A percentile compares a stretch with the other conserved stretches of the same genome.
These are phyloP conservation scores for Agroathelia rolfsii DNA, from an alignment of 1,284 basidiomycete genomes.

Conservation along the genomic window DNA sequence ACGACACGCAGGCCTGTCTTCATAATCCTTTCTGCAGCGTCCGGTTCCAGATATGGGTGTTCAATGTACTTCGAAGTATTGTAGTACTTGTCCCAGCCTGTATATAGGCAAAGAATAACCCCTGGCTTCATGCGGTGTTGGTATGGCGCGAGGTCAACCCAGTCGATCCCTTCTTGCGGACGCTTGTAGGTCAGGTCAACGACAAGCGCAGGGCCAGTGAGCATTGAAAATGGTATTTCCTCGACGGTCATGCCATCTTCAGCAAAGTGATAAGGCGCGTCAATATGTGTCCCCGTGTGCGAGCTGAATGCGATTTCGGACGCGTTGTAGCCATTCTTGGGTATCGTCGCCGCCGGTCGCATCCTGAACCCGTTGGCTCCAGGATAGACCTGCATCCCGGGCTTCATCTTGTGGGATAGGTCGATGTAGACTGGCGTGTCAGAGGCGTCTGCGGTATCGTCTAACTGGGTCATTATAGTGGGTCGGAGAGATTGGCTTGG, in stretches of 20 bases:
- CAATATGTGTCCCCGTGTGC: constrained; percentile 63
- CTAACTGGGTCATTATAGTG: no score
- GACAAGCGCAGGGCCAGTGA: constrained; percentile 42
- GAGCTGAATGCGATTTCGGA: constrained; percentile 41
- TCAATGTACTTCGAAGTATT: constrained; percentile 38
- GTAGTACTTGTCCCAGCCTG: constrained; percentile 54
- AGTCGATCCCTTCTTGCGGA: constrained; percentile 37
- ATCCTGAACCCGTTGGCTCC: constrained; percentile 41
- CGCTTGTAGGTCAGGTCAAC: constrained; percentile 34
- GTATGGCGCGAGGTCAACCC: constrained; percentile 34
- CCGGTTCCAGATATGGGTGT: constrained; percentile 52
- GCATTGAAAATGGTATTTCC: constrained; percentile 37
- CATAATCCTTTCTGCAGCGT: constrained; percentile 39
- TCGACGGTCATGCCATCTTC: constrained; percentile 42
- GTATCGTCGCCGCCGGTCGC: constrained; percentile 24
- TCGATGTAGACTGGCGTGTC: no score
- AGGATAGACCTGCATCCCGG: constrained; percentile 37
- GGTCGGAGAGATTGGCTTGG: no score
- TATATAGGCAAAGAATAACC: constrained; percentile 39
- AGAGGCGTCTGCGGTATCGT: no score
- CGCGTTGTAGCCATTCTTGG: constrained; percentile 40
- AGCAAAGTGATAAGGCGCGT: constrained; percentile 65
- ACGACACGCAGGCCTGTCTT: constrained; percentile 41
- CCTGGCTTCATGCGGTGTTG: constrained; percentile 25
- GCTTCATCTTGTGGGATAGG: constrained; percentile 41